Conservation (phyloP, 2,329 filamentous ascomycete species). For the Aspergillus ochraceus region DNA sequence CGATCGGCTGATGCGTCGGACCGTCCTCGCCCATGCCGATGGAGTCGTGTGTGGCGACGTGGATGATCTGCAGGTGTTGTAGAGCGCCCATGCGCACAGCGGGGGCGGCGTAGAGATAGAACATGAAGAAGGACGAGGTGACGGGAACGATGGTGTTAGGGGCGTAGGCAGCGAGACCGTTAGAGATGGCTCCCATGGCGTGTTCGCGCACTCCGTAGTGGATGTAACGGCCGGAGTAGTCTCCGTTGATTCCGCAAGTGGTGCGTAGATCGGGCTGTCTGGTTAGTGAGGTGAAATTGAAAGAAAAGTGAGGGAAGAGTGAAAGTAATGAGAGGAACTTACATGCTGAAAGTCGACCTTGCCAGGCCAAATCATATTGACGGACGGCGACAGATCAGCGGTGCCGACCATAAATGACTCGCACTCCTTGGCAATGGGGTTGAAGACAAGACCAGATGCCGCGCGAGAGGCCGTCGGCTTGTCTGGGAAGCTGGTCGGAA, state of each 20-base stretch:
- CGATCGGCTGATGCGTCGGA: slow-evolving; percentile 97
- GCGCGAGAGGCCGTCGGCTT: slow-evolving; percentile 35
- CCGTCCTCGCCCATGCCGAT: slow-evolving; percentile 99
- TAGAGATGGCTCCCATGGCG: slow-evolving; percentile 54
- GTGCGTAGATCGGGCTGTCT: neutral
- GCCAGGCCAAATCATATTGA: slow-evolving; percentile 55
- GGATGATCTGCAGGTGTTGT: slow-evolving; percentile 86
- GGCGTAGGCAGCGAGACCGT: slow-evolving; percentile 90
- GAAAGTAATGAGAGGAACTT: neutral
- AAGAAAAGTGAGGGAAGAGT: neutral
- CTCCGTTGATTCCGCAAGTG: slow-evolving; percentile 60
- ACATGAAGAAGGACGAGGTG: slow-evolving; percentile 86
- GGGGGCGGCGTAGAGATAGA: slow-evolving; percentile 95
- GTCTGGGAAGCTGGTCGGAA: slow-evolving; percentile 51
- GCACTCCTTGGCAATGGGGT: slow-evolving; percentile 52
- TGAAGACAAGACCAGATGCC: slow-evolving; percentile 47
- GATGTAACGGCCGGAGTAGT: slow-evolving; percentile 84
- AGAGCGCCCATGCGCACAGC: slow-evolving; percentile 91
- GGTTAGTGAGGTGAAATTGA: neutral
- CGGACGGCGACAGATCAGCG: slow-evolving; percentile 54
- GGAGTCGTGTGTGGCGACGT: slow-evolving; percentile 97
- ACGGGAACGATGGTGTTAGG: slow-evolving; percentile 90
- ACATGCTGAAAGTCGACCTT: slow-evolving; percentile 51
- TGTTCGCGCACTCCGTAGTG: slow-evolving; percentile 55
- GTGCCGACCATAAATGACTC: slow-evolving; percentile 56